Base-by-base conservation (phyloP, 2,329 filamentous ascomycete species). In the Apiospora kogelbergensis region DNA sequence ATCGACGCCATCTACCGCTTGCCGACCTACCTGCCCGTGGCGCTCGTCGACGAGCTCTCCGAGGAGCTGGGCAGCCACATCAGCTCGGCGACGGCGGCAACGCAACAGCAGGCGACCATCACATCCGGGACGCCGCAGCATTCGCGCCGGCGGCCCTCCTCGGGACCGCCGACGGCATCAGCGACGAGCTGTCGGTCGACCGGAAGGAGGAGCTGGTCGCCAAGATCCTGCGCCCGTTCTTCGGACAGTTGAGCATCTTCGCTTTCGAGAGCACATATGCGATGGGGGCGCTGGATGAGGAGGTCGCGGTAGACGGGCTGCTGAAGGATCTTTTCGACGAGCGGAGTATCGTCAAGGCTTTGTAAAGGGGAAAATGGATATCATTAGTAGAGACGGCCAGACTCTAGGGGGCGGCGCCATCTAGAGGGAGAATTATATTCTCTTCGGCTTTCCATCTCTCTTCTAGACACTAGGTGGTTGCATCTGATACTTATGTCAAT, bases 1-100 rank as follows among this genome's bases (percentile, higher is more conserved):
- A 95, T 98, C 72, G 96, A 99, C 75, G 95, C 96, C 1, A 93
- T 99, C 42, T 97, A 99, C 80, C 90, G 93, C 15, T 90, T 93
- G 0, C 82, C 89, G 17, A 83, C 85, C 66, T 91, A 91, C 81
- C 86, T 90, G 70, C 87, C 93, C 1, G 83, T 92, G 2, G 93
- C 93, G 2, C 86, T 98, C 6, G 91, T 93, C 0, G 96, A 98
- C 74, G 93, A 96, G 75, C 85, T 97, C 10, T 91, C 93, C 0
- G 93, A 97, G 73, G 90, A 91, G 68, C 84, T 71, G 1, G 89
- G 89, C 17, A 83, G 83, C 64, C 76, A 78, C 0, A 74, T 78
- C 10, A 68, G 76, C n/a, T 53, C 66, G 7, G 40, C 37, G 20
- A 11, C 24, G 26, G 33, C 26, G 40, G 30, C 45, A 22, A 15